A percentile compares a stretch with the other conserved stretches of the same genome.
These are phyloP conservation scores for Conringia planisiliqua DNA, from an alignment of 345 rosid species.

Conservation along the genomic window DNA sequence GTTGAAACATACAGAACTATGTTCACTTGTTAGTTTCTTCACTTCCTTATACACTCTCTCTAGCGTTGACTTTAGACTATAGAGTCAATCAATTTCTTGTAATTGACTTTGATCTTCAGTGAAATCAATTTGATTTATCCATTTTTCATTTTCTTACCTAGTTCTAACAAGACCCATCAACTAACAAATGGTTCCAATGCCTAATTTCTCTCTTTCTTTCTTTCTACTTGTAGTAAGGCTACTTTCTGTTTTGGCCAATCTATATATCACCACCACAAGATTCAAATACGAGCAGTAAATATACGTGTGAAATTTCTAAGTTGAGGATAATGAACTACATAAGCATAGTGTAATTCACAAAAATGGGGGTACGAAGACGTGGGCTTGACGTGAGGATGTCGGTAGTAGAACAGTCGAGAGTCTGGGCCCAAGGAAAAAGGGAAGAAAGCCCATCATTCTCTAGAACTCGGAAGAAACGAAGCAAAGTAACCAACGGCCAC, in stretches of 20 bases:
- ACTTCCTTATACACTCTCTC: neutral
- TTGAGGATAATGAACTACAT: too few species aligned
- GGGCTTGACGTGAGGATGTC: neutral
- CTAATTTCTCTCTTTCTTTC: neutral
- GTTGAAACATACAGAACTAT: neutral
- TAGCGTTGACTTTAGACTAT: neutral
- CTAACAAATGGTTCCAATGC: neutral
- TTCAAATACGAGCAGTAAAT: neutral
- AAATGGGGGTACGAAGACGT: neutral
- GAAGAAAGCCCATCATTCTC: neutral
- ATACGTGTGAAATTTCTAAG: neutral
- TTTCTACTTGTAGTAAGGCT: too few species aligned
- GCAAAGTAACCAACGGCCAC: slow-evolving; percentile 10
- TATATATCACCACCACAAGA: too few species aligned
- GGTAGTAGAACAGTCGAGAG: neutral
- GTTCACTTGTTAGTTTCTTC: neutral
- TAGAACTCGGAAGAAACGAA: slow-evolving; percentile 16
- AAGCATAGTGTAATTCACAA: too few species aligned
- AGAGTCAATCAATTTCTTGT: neutral
- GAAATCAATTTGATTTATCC: neutral
- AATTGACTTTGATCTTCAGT: neutral
- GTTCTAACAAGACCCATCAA: neutral
- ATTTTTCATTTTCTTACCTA: neutral
- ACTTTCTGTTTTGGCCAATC: too few species aligned
- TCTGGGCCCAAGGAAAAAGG: neutral